These are phyloP conservation scores for Amauroascus niger DNA, from an alignment of 2,329 filamentous ascomycete genomes.

Conservation along the genomic window DNA sequence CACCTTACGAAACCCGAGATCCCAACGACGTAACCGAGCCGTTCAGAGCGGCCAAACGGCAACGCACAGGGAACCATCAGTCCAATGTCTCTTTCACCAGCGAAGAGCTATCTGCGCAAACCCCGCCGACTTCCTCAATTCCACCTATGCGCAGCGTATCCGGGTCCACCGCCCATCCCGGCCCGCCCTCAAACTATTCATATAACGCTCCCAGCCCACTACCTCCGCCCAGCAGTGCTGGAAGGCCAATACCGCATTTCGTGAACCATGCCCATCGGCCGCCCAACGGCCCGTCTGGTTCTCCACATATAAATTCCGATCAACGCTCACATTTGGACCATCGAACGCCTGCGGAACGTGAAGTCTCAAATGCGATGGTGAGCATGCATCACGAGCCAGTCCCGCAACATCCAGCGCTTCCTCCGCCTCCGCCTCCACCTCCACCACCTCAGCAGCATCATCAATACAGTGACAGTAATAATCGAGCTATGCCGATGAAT, in stretches of 20 bases:
- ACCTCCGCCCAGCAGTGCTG: neutral
- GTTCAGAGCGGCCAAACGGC: slow-evolving; percentile 15
- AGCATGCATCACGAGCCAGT: slow-evolving; percentile 5
- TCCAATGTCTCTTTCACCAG: neutral
- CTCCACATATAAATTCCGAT: neutral
- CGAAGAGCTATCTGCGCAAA: slow-evolving; percentile 5
- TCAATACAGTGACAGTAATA: neutral
- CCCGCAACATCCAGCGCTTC: slow-evolving; percentile 1
- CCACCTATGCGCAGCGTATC: slow-evolving; percentile 2
- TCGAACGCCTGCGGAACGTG: slow-evolving; percentile 3
- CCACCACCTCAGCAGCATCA: neutral
- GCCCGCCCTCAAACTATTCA: neutral
- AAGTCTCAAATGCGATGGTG: slow-evolving; percentile 4
- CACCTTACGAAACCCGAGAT: slow-evolving; percentile 15
- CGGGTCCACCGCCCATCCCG: neutral
- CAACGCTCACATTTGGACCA: neutral
- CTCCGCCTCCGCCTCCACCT: neutral
- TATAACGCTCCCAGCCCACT: slow-evolving; percentile 5
- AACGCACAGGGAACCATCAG: slow-evolving; percentile 10
- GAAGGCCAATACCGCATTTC: neutral
- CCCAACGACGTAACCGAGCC: slow-evolving; percentile 11
- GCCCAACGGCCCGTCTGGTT: neutral
- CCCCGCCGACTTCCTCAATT: slow-evolving; percentile 3
- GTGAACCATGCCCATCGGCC: neutral
- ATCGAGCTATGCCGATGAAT: neutral